A percentile compares a stretch with the other conserved stretches of the same genome.
phyloP scores from a whole-genome alignment of 1,284 basidiomycete genomes.

The Psilocybe mexicana region DNA sequence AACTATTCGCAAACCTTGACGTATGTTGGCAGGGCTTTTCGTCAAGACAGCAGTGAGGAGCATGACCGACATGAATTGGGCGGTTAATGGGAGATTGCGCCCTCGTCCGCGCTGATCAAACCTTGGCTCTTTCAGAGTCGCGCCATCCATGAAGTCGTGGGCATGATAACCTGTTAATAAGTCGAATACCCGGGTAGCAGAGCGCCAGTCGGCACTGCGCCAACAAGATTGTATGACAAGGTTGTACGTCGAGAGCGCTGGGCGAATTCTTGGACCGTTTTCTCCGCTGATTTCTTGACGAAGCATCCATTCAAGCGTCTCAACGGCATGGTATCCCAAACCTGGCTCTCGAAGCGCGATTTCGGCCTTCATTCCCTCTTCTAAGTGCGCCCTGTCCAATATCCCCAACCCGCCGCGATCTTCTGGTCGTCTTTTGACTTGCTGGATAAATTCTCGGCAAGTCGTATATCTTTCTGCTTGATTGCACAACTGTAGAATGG shows the following conservation, averaged over 20 bases:
- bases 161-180: constrained; percentile 64
- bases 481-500: constrained; percentile 59
- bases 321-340: constrained; percentile 46
- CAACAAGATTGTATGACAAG: constrained; percentile 61
- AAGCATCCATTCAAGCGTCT: constrained; percentile 65
- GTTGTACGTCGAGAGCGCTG: constrained; percentile 50
- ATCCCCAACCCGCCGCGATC: constrained; percentile 37
- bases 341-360: constrained; percentile 40
- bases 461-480: constrained; percentile 44
- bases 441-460: constrained; percentile 56
- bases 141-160: constrained; percentile 53
- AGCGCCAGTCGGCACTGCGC: constrained; percentile 60
- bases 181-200: constrained; percentile 56
- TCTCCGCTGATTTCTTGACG: constrained; percentile 42
- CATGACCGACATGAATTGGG: constrained; percentile 51
- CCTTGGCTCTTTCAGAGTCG: constrained; percentile 33
- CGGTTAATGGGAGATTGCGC: constrained; percentile 44
- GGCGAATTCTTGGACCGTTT: constrained; percentile 47
- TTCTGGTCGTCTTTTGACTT: constrained; percentile 46
- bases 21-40: constrained; percentile 46
- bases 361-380: constrained; percentile 57
- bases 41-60: constrained; percentile 54
- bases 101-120: constrained; percentile 42
- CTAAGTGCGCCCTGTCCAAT: constrained; percentile 54
- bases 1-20: constrained; percentile 60